Evolutionary conservation across 305 asterid species (phyloP), one percentile per base, ranked within the genome.

Genomic region (Fraxinus dipetala): DNA sequence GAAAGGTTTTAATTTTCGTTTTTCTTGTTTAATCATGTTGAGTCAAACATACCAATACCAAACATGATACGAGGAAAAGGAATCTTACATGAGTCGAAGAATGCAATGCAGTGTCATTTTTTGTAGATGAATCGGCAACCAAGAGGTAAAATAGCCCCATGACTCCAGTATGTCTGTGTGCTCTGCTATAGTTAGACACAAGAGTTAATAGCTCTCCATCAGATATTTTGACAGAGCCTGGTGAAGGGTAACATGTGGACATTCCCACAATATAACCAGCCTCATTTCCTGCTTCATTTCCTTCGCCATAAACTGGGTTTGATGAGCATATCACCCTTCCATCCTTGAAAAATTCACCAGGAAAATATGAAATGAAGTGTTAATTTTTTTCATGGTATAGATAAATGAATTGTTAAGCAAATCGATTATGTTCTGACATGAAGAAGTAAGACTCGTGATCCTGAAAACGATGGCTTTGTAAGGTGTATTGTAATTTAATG

Each of bases 251-350:
- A 77, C 92, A 89, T 13, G 87, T 81, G 6, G 92, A 78, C 92
- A 89, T 89, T 38, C 90, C 90, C 30, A 89, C 87, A 30, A 87
- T 56, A 35, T 85, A 85, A 51, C 92, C 92, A n/a, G 85, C 83
- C 28, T 89, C 90, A 70, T 87, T 86, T 61, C 90, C 89, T 22
- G 86, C 70, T 72, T 80, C 69, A 26, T 18, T 74, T 28, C 90
- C 90, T 69, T 63, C 43, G 16, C 90, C 90, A n/a, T 89, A 89
- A 6, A 34, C 82, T 48, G 92, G 89, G 43, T 28, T 20, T 0
- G 90, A 86, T 13, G 85, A 81, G 75, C 92, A 87, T 36, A 87
- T 26, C 70, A 78, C 82, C 1, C 83, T 81, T 79, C 88, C 92
- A 75, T 86, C 88, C 92, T 89, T 13, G 11, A 75, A 38, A 51